Base-by-base conservation (phyloP, 2,329 filamentous ascomycete genomes). In the Leptographium flavum region DNA sequence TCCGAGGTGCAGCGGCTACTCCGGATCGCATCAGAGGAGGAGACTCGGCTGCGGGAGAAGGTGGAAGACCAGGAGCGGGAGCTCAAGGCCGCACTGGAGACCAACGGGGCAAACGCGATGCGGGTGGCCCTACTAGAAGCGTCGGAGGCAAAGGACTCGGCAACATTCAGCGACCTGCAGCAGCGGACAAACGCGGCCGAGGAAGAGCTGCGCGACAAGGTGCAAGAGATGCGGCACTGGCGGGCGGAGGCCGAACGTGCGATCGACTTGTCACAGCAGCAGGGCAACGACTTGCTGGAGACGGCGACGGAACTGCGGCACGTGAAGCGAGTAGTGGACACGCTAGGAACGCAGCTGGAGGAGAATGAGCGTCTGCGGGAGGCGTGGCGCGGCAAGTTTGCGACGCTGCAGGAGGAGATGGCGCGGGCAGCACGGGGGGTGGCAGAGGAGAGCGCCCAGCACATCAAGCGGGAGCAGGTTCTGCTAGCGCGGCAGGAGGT, bases 341-440 rank as follows among this genome's bases (percentile, higher is more conserved):
- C 79, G 21, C 70, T 94, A 45, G 78, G 80, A 50, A 74, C 74
- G 39, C 87, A 94, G 58, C 76, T 92, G 36, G 81, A 92, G 56
- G 88, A 94, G 64, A 90, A 87, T 56, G 79, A 88, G 57, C 79
- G 82, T 51, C 75, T 93, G 48, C 81, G 87, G 47, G 86, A 94
- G 58, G 79, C 73, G 49, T 88, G 93, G 75, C 81, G 87, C 53
- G 70, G 71, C 59, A 94, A 92, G 62, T 83, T 95, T 56, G 77
- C 90, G 54, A 79, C 79, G 48, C 69, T 98, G 33, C 88, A 96
- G 62, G 76, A 87, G 51, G 87, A 95, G 54, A 90, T 96, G 81
- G 75, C 79, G 28, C 70, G 70, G 46, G 84, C 87, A 41, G 81
- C 85, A 44, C 77, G 78, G 39, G 82, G 94, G 50, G 79, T 95